phyloP scores from a whole-genome alignment of 805 yeast genomes.

The Candida pseudoglaebosa region DNA sequence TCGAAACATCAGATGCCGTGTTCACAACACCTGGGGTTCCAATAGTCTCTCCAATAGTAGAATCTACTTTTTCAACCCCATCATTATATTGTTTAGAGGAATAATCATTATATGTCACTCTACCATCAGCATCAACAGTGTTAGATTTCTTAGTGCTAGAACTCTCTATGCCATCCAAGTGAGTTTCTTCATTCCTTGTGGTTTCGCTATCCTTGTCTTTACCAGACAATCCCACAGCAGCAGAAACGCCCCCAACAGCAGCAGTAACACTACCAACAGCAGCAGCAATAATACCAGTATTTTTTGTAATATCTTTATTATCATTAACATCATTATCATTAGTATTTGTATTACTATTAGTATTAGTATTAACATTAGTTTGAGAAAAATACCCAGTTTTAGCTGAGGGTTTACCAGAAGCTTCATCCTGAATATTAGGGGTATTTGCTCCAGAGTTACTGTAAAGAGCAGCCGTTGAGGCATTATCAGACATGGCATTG shows the following conservation, averaged over 20 bases:
- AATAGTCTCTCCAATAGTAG: slow-evolving; percentile 1
- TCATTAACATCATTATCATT: background rate
- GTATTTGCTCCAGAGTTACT: slow-evolving; percentile 1
- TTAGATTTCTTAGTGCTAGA: background rate
- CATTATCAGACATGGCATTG: slow-evolving; percentile 8
- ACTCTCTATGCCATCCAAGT: slow-evolving; percentile 4
- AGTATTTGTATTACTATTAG: background rate
- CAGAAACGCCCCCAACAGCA: slow-evolving; percentile 6
- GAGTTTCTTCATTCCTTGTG: background rate
- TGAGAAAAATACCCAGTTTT: background rate
- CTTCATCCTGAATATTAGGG: background rate
- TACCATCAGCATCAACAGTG: slow-evolving; percentile 4
- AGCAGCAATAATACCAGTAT: slow-evolving; percentile 5
- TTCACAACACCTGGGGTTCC: too few relatives aligned
- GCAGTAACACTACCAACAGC: slow-evolving; percentile 6
- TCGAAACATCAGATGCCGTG: background rate
- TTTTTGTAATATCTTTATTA: background rate
- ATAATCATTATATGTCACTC: slow-evolving; percentile 3
- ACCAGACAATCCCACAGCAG: slow-evolving; percentile 5
- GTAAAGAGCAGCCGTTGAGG: slow-evolving; percentile 9
- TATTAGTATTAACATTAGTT: background rate
- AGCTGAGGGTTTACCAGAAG: background rate
- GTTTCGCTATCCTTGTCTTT: background rate
- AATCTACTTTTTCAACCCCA: slow-evolving; percentile 5
- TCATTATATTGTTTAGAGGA: slow-evolving; percentile 3